phyloP scores from a whole-genome alignment of 345 rosid genomes.

The Pugionium cornutum region DNA sequence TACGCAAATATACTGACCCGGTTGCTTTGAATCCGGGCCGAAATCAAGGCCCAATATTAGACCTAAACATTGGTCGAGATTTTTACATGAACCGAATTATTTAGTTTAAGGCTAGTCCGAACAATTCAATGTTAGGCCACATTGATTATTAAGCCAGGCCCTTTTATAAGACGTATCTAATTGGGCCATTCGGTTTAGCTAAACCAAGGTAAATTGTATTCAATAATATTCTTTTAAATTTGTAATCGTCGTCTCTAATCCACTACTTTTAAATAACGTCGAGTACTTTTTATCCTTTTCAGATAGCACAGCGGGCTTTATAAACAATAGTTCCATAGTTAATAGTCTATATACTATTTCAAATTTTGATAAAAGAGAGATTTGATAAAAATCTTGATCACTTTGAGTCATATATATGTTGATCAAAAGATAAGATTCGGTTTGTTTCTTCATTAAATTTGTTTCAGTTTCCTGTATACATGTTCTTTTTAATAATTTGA shows the following conservation, averaged over 20 bases:
- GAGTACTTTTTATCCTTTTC: background rate
- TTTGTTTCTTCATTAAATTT: no score
- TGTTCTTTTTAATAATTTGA: background rate
- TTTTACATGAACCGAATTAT: background rate
- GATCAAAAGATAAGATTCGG: no score
- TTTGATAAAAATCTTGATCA: conserved; percentile 7
- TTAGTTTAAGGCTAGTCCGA: background rate
- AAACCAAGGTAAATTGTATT: background rate
- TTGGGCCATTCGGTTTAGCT: background rate
- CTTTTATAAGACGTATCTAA: background rate
- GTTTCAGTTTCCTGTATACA: no score
- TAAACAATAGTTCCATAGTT: background rate
- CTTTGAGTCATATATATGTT: background rate
- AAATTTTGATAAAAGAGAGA: background rate
- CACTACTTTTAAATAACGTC: background rate
- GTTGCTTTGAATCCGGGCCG: no score
- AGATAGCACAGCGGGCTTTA: background rate
- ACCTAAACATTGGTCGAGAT: no score
- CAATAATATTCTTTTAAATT: background rate
- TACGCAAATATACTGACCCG: no score
- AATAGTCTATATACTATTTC: background rate
- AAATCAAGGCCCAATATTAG: no score
- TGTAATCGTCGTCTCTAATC: background rate
- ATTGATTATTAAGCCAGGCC: background rate
- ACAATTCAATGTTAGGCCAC: conserved; percentile 7